Evolutionary conservation across 2,329 filamentous ascomycete genomes (phyloP).

Genomic region (Cladosporium sp.): DNA sequence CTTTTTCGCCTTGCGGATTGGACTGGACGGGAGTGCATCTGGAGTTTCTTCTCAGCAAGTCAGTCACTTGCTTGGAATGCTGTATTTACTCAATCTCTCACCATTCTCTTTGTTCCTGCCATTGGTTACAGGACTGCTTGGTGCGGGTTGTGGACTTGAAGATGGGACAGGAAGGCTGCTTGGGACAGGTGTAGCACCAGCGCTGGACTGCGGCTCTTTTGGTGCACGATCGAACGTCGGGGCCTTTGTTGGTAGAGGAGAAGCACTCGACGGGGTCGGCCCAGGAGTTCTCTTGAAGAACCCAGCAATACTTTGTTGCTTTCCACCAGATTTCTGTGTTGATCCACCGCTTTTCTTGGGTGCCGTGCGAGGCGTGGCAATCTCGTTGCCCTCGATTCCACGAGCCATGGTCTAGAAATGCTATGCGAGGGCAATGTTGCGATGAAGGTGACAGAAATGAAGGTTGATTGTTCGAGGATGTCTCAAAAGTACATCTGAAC

Average conservation of each 20-base stretch:
- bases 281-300: conserved; percentile 60
- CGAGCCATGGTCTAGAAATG: conserved; percentile 36
- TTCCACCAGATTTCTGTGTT: conserved; percentile 49
- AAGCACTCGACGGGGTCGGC: conserved; percentile 43
- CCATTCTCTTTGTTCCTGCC: conserved; percentile 53
- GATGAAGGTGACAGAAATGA: neutral
- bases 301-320: conserved; percentile 69
- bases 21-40: conserved; percentile 59
- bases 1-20: conserved; percentile 69
- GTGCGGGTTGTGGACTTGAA: conserved; percentile 61
- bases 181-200: conserved; percentile 66
- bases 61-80: conserved; percentile 33
- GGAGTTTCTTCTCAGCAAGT: conserved; percentile 34
- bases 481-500: neutral
- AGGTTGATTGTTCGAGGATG: neutral
- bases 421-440: neutral
- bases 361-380: conserved; percentile 39
- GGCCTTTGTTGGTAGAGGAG: conserved; percentile 32
- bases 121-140: conserved; percentile 49
- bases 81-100: conserved; percentile 38
- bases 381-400: conserved; percentile 45
- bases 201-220: conserved; percentile 16
- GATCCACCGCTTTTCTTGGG: conserved; percentile 42
- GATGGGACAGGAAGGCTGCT: conserved; percentile 76
- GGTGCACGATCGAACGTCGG: conserved; percentile 24